phyloP scores from a whole-genome alignment of 2,329 filamentous ascomycete genomes.

The Penicillium brasilianum region DNA sequence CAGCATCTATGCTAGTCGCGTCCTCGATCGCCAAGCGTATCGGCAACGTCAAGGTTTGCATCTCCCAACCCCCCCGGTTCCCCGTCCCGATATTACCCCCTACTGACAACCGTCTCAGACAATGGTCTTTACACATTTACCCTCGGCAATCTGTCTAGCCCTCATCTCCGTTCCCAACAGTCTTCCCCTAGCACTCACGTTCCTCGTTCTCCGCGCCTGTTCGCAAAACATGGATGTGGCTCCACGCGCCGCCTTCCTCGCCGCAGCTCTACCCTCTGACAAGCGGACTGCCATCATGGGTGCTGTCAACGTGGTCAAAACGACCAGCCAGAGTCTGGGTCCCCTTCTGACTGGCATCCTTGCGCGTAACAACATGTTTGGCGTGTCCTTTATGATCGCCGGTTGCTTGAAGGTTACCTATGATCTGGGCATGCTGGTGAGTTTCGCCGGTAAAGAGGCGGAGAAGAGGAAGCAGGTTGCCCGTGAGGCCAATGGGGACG shows the following conservation, averaged over 20 bases:
- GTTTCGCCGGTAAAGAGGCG: constrained; percentile 49
- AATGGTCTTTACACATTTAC: constrained; percentile 77
- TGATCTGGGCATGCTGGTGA: constrained; percentile 62
- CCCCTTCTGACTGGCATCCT: constrained; percentile 69
- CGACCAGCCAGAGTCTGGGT: constrained; percentile 64
- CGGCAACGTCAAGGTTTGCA: constrained; percentile 54
- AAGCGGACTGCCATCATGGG: constrained; percentile 77
- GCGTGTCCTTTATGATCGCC: constrained; percentile 67
- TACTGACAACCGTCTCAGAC: constrained; percentile 53
- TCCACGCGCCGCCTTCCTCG: constrained; percentile 71
- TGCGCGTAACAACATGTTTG: constrained; percentile 61
- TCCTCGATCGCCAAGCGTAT: constrained; percentile 70
- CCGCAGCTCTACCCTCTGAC: constrained; percentile 65
- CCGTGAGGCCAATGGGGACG: constrained; percentile 20
- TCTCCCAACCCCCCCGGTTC: constrained; percentile 6
- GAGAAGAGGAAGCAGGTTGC: constrained; percentile 21
- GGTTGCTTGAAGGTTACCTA: constrained; percentile 67
- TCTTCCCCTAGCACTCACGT: constrained; percentile 60
- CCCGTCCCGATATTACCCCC: too few species aligned
- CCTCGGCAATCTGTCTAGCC: constrained; percentile 68
- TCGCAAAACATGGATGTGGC: constrained; percentile 73
- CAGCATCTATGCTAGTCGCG: constrained; percentile 55
- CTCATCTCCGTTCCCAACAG: constrained; percentile 64
- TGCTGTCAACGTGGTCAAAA: constrained; percentile 71
- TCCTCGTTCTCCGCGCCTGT: constrained; percentile 67